Conservation (phyloP, 2,329 filamentous ascomycete species). For the Trichoderma sp. region DNA sequence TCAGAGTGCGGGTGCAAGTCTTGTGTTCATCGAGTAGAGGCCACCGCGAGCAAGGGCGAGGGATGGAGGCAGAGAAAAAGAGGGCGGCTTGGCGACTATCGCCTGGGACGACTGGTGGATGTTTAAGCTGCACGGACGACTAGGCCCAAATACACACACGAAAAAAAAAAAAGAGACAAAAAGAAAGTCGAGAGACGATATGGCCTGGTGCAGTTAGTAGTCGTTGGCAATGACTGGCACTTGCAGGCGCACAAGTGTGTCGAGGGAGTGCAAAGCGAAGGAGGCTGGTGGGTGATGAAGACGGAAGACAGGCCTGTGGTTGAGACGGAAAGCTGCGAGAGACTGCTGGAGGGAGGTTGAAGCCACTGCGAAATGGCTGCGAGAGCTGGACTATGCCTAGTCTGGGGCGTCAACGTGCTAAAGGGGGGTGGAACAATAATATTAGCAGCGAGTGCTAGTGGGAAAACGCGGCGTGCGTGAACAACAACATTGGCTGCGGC, state of each 20-base stretch:
- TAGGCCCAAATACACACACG: background rate
- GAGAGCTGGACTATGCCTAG: constrained; percentile 28
- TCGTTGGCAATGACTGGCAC: background rate
- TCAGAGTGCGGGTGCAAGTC: background rate
- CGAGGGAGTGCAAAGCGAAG: background rate
- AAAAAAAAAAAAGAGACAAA: background rate
- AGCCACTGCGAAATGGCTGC: constrained; percentile 29
- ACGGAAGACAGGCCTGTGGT: constrained; percentile 27
- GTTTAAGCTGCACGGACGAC: constrained; percentile 10
- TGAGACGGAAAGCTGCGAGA: constrained; percentile 30
- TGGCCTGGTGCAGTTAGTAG: background rate
- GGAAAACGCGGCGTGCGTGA: constrained; percentile 23
- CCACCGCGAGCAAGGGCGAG: background rate
- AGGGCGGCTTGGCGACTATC: constrained; percentile 21
- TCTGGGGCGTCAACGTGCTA: constrained; percentile 29
- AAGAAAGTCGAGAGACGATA: constrained; percentile 9
- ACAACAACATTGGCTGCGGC: constrained; percentile 25
- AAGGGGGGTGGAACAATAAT: constrained; percentile 29
- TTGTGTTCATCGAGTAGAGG: constrained; percentile 14
- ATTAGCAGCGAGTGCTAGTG: background rate
- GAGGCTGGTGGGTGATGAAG: constrained; percentile 30
- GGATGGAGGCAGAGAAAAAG: constrained; percentile 4
- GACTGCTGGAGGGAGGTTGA: constrained; percentile 39
- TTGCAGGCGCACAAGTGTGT: background rate
- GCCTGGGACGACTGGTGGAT: constrained; percentile 17